These are phyloP conservation scores for Geranium brycei DNA, from an alignment of 345 rosid species.

Conservation along the genomic window DNA sequence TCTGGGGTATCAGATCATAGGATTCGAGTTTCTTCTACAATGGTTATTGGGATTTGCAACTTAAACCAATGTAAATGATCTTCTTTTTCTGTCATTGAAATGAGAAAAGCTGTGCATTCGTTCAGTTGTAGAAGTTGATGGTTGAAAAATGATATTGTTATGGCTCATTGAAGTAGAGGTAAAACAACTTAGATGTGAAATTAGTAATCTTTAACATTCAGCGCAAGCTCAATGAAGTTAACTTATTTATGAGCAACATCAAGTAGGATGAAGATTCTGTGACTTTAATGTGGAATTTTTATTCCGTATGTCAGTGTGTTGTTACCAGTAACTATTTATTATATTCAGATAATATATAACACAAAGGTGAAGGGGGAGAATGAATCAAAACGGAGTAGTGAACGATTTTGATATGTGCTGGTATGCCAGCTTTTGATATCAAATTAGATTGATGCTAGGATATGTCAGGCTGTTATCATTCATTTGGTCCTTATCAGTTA, in stretches of 20 bases:
- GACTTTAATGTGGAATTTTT: not conserved
- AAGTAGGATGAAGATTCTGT: not conserved
- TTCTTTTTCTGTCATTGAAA: not conserved
- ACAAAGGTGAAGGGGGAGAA: not conserved
- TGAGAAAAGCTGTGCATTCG: not conserved
- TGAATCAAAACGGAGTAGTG: not conserved
- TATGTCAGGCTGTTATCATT: not conserved
- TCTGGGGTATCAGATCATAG: not conserved
- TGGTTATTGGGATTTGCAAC: not conserved
- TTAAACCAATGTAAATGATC: not conserved
- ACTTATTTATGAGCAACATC: not conserved
- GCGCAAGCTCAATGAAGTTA: not conserved
- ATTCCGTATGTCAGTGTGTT: not conserved
- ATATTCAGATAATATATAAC: not conserved
- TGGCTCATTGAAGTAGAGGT: not conserved
- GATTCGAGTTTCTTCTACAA: too few species aligned
- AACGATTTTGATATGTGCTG: not conserved
- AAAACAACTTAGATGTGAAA: not conserved
- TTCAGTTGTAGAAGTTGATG: not conserved
- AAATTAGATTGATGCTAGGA: not conserved
- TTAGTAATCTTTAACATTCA: too few species aligned
- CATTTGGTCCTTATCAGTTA: not conserved
- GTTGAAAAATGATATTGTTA: not conserved
- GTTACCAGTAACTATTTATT: not conserved
- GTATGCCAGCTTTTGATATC: not conserved